Base-by-base conservation (phyloP, 1,139 yeast species). In the Oligophagozyma castellii region DNA sequence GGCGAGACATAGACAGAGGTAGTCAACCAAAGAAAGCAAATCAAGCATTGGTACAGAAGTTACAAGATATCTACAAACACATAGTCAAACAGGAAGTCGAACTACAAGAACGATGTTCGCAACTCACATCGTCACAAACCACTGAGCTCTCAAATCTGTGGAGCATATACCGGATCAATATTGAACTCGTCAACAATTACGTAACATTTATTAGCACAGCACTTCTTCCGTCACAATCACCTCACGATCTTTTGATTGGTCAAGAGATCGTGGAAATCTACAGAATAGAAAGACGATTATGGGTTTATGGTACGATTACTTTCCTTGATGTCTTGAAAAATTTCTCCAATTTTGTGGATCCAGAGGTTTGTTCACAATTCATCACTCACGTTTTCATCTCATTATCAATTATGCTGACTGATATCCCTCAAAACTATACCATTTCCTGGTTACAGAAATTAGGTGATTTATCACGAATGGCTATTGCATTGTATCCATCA, bases 261-360 rank as follows among this genome's bases (percentile, higher is more conserved):
- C 72, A 71, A 44, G 78, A 76, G 40, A 70, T 77, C 26, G 80
- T 77, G 5, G 77, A 75, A 38, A 66, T 76, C 27, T 78, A 78
- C 51, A 71, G 81, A 48, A 76, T 78, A 28, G 80, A 80, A 23
- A 61, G 86, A 40, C 59, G 89, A 41, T 64, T 78, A 63, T 78
- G 89, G 89, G 86, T 78, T 6, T 78, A 77, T 48, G 92, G 92
- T 14, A 70, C 79, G 5, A 84, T 78, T 14, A 81, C 76, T 19
- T 76, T 77, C 40, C 56, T 78, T 29, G 92, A 78, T 50, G 83
- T 78, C n/a, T 57, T 78, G 46, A 78, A 78, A 45, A 77, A 76
- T 47, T 75, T 77, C 29, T 66, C 69, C 22, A 66, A 73, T 29
- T 58, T 57, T 33, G 53, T 58, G 40, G 63, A 58, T 31, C 62